A percentile compares a stretch with the other conserved stretches of the same genome.
Evolutionary conservation across 345 rosid species (phyloP).

Genomic region (Hypericum perforatum): DNA sequence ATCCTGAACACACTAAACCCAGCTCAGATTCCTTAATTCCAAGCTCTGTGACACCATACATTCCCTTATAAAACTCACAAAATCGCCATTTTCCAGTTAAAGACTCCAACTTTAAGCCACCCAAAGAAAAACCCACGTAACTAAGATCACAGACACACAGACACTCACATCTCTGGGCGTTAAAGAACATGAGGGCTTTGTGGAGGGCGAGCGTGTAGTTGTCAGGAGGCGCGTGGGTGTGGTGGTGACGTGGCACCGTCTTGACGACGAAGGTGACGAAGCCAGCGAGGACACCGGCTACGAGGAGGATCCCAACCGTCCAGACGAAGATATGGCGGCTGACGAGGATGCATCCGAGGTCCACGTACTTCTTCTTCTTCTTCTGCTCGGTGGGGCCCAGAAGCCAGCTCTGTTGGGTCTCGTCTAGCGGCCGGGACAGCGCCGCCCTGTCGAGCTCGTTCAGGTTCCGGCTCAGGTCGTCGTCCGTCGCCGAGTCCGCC

Average conservation of each 20-base stretch:
- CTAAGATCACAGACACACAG: not conserved
- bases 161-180: conserved; percentile 72
- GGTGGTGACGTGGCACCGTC: conserved; percentile 72
- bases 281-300: conserved; percentile 54
- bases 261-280: conserved; percentile 70
- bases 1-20: too few species aligned
- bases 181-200: conserved; percentile 98
- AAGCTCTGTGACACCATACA: too few species aligned
- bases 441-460: conserved; percentile 84
- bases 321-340: conserved; percentile 92
- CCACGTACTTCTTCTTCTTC: conserved; percentile 90
- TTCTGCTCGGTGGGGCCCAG: conserved; percentile 87
- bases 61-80: too few species aligned
- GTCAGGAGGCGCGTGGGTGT: conserved; percentile 44
- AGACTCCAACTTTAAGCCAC: too few species aligned
- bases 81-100: too few species aligned
- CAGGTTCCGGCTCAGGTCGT: conserved; percentile 79
- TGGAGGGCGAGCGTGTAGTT: conserved; percentile 86
- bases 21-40: too few species aligned
- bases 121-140: too few species aligned
- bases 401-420: conserved; percentile 99
- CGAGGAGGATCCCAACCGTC: conserved; percentile 66
- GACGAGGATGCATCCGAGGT: conserved; percentile 90
- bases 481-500: conserved; percentile 94
- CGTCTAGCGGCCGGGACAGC: conserved; percentile 69